Base-by-base conservation (phyloP, 495 filamentous ascomycete genomes). In the Aspergillus incahuasiensis region DNA sequence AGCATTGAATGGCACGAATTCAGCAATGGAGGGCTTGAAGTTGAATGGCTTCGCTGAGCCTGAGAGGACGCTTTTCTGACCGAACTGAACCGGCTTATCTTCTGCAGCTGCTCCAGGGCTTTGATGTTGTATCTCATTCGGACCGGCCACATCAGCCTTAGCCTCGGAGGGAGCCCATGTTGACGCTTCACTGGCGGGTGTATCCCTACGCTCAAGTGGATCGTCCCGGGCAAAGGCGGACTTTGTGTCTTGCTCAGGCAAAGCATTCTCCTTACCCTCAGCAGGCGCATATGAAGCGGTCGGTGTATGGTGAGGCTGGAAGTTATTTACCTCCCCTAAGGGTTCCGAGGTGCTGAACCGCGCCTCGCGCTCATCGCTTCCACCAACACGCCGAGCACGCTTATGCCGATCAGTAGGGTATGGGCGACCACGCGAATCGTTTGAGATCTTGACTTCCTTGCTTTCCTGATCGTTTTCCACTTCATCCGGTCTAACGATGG, bases 401-500 rank as follows among this genome's bases (percentile, higher is more conserved):
- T 95, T 96, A 60, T 85, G 74, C 18, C 90, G 84, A 45, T 86
- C 73, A 13, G 66, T 65, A n/a, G 67, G 63, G 30, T 74, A 61
- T 34, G 65, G 55, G 48, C 66, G 61, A 49, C 68, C 70, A 48
- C 68, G 65, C 18, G 75, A 71, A 51, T 72, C 65, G 12, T 71
- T 63, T 16, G 56, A 74, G 46, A 77, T 74, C 1, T 40, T 40
- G 5, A 12, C 15, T 40, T 6, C 38, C n/a, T 3, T 16, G 13
- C 8, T 18, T 3, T 79, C 67, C 12, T 50, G 44, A 18, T 73
- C 73, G n/a, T 84, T 75, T 25, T 77, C 67, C 15, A 57, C 38
- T 66, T 73, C 80, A 55, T 86, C 79, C 11, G 91, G 89, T 16
- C 77, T 78, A 13, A 92, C 72, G 48, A 96, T 94, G 2, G 91